phyloP scores from a whole-genome alignment of 2,329 filamentous ascomycete species.

The Capronia americana region DNA sequence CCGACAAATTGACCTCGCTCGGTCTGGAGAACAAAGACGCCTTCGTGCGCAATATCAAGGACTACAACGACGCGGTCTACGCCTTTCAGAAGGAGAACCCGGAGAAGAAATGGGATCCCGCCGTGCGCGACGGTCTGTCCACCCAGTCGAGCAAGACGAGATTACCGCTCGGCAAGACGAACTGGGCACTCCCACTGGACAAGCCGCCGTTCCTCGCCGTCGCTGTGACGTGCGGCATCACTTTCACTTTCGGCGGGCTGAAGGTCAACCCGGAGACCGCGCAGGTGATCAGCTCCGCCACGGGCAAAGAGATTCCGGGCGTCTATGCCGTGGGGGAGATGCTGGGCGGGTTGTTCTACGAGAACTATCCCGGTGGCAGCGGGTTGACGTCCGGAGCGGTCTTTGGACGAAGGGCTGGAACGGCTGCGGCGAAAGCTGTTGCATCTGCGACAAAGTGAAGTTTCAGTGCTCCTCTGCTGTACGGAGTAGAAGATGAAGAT shows the following conservation, averaged over 20 bases:
- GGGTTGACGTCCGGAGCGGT: conserved; percentile 67
- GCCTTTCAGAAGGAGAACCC: conserved; percentile 56
- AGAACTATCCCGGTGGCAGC: conserved; percentile 69
- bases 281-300: conserved; percentile 57
- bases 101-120: conserved; percentile 61
- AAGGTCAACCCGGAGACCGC: conserved; percentile 62
- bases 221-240: conserved; percentile 69
- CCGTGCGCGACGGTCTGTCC: conserved; percentile 66
- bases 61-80: conserved; percentile 65
- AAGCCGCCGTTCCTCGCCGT: conserved; percentile 67
- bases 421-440: conserved; percentile 39
- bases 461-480: background rate
- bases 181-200: conserved; percentile 68
- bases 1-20: conserved; percentile 53
- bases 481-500: background rate
- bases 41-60: conserved; percentile 60
- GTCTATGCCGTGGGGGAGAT: conserved; percentile 70
- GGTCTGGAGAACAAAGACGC: conserved; percentile 56
- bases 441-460: background rate
- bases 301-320: conserved; percentile 57
- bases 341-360: conserved; percentile 68
- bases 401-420: conserved; percentile 56
- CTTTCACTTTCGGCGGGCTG: conserved; percentile 72
- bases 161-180: conserved; percentile 64
- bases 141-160: conserved; percentile 59